Percentiles rank a stretch among this genome's conserved stretches.
phyloP scores from a whole-genome alignment of 768 basidiomycete species.

The Russula dissimulans region DNA sequence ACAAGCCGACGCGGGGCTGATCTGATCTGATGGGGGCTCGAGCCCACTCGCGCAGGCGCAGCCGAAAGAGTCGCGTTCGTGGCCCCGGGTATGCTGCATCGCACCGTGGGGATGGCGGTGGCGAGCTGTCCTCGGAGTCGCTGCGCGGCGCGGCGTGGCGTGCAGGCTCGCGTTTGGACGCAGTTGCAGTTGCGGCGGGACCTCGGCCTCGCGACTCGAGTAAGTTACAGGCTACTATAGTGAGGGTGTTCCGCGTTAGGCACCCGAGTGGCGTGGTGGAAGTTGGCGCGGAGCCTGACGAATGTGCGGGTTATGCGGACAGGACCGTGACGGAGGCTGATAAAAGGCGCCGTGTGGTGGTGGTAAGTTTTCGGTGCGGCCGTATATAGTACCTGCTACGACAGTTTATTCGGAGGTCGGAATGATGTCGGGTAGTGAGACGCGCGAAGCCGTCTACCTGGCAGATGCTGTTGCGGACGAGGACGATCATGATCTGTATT shows the following conservation, averaged over 20 bases:
- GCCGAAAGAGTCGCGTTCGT: conserved; percentile 55
- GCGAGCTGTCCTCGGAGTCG: conserved; percentile 59
- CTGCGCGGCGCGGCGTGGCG: conserved; percentile 35
- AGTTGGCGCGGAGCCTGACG: conserved; percentile 51
- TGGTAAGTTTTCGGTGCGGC: conserved; percentile 21
- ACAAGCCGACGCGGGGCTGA: conserved; percentile 43
- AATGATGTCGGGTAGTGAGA: too few relatives aligned
- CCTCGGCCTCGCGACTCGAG: background rate
- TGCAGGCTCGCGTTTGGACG: conserved; percentile 46
- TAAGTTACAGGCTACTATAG: too few relatives aligned
- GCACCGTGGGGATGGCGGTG: conserved; percentile 66
- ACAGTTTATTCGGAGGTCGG: too few relatives aligned
- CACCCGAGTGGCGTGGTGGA: conserved; percentile 64
- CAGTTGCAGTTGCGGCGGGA: conserved; percentile 26
- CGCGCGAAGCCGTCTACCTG: too few relatives aligned
- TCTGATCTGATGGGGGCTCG: conserved; percentile 37
- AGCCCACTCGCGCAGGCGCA: conserved; percentile 53
- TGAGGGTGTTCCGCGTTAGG: conserved; percentile 37
- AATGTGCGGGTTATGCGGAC: conserved; percentile 61
- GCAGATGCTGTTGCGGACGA: too few relatives aligned
- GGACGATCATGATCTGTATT: too few relatives aligned
- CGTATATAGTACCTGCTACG: too few relatives aligned
- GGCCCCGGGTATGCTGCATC: conserved; percentile 52
- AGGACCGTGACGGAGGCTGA: conserved; percentile 58
- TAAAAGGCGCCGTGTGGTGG: conserved; percentile 66